These are phyloP conservation scores for Phytophthora citricola DNA, from an alignment of 352 stramenopile species.

Conservation along the genomic window DNA sequence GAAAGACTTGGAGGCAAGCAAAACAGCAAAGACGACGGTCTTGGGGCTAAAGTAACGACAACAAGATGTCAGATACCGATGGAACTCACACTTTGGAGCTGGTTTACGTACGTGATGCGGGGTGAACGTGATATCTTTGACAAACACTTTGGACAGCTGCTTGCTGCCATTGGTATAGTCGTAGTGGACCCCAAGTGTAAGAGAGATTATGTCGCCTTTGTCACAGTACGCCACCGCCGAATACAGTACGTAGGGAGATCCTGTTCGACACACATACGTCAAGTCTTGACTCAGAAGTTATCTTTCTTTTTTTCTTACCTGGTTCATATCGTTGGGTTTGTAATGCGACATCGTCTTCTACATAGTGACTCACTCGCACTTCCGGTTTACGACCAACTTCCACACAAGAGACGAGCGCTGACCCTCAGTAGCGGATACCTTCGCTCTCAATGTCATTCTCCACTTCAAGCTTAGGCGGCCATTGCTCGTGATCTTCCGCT, in stretches of 20 bases:
- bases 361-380: constrained; percentile 22
- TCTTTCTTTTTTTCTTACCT: not conserved
- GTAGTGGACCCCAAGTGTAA: constrained; percentile 9
- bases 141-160: constrained; percentile 20
- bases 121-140: constrained; percentile 26
- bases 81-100: not conserved
- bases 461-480: constrained; percentile 32
- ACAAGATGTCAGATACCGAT: too few relatives aligned
- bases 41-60: constrained; percentile 7
- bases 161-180: not conserved
- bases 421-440: not conserved
- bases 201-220: constrained; percentile 21
- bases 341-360: constrained; percentile 18
- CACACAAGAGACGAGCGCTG: constrained; percentile 8
- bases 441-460: constrained; percentile 24
- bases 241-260: constrained; percentile 7
- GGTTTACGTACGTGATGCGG: constrained; percentile 20
- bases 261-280: not conserved
- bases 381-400: constrained; percentile 29
- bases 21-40: constrained; percentile 18
- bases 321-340: constrained; percentile 8
- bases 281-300: too few relatives aligned
- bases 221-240: constrained; percentile 35
- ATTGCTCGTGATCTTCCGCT: constrained; percentile 21
- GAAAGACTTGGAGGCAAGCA: constrained; percentile 1